A percentile compares a stretch with the other conserved stretches of the same genome.
Conservation (phyloP, 2,329 filamentous ascomycete species). For the Coniosporium tulheliwenetii region DNA sequence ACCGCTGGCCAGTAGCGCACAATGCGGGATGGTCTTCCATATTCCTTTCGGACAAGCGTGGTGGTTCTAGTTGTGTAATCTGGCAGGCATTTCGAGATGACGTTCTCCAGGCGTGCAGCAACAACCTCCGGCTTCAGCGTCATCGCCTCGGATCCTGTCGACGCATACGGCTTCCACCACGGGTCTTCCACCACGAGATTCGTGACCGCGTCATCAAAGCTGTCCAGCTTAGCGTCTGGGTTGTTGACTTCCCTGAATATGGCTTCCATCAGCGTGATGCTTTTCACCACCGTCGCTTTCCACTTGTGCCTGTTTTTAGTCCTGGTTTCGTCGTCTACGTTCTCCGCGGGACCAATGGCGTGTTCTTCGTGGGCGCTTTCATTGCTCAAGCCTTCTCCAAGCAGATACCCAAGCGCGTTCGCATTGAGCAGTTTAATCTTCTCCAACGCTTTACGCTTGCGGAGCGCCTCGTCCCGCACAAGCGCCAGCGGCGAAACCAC, state of each 20-base stretch:
- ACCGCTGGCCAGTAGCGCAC: conserved; percentile 83
- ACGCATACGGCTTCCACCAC: conserved; percentile 18
- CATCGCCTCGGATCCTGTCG: conserved; percentile 3
- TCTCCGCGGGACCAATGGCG: background rate
- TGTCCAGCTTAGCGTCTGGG: conserved; percentile 37
- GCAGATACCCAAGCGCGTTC: conserved; percentile 70
- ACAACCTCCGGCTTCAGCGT: conserved; percentile 36
- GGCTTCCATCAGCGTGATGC: conserved; percentile 72
- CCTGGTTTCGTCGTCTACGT: conserved; percentile 10
- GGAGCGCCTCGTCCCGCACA: conserved; percentile 56
- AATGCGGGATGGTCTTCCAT: conserved; percentile 55
- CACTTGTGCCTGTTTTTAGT: conserved; percentile 36
- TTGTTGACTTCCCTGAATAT: conserved; percentile 58
- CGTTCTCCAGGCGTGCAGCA: conserved; percentile 48
- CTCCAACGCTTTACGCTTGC: conserved; percentile 56
- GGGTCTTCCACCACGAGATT: conserved; percentile 37
- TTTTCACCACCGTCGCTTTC: conserved; percentile 66
- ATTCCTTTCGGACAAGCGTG: conserved; percentile 40
- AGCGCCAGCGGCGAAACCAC: conserved; percentile 67
- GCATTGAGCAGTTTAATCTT: conserved; percentile 67
- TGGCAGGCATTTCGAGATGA: conserved; percentile 56
- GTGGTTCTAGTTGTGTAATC: conserved; percentile 45
- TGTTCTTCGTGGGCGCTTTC: conserved; percentile 10
- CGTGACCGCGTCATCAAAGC: conserved; percentile 40
- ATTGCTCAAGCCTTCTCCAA: conserved; percentile 65